phyloP scores from a whole-genome alignment of 805 yeast species.

The Tetrapisispora iriomotensis region DNA sequence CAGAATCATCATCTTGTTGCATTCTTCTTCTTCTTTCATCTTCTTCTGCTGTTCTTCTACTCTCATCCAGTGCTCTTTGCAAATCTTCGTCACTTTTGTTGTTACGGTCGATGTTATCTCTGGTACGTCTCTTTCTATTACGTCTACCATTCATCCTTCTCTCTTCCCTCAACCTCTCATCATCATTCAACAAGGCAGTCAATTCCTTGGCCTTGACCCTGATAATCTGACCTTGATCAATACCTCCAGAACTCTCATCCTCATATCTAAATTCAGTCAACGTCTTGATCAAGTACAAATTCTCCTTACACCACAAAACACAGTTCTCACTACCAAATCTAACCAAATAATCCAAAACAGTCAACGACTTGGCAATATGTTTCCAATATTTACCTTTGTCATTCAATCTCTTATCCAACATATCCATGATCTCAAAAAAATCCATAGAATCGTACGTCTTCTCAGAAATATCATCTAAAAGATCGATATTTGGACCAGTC shows the following conservation, averaged over 20 bases:
- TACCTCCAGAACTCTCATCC: slow-evolving; percentile 51
- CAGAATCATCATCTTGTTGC: slow-evolving; percentile 18
- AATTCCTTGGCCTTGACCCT: slow-evolving; percentile 87
- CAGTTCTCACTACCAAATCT: slow-evolving; percentile 81
- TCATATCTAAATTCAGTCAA: slow-evolving; percentile 78
- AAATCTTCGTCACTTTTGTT: slow-evolving; percentile 54
- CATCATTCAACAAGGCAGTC: slow-evolving; percentile 69
- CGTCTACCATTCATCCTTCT: slow-evolving; percentile 35
- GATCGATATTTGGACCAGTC: slow-evolving; percentile 68
- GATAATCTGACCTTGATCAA: slow-evolving; percentile 80
- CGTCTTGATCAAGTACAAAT: slow-evolving; percentile 79
- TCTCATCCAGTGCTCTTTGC: slow-evolving; percentile 70
- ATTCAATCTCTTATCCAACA: slow-evolving; percentile 81
- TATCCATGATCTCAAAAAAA: slow-evolving; percentile 84
- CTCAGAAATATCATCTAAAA: slow-evolving; percentile 76
- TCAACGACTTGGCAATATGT: slow-evolving; percentile 84
- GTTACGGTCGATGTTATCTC: background rate
- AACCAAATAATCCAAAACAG: slow-evolving; percentile 80
- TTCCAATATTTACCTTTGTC: slow-evolving; percentile 98
- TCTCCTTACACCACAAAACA: slow-evolving; percentile 86
- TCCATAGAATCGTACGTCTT: slow-evolving; percentile 64
- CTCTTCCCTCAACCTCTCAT: slow-evolving; percentile 67
- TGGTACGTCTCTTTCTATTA: slow-evolving; percentile 18
- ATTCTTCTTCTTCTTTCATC: slow-evolving; percentile 52
- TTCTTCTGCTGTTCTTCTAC: slow-evolving; percentile 72